phyloP scores from a whole-genome alignment of 2,329 filamentous ascomycete species.

The Phialophora macrospora region DNA sequence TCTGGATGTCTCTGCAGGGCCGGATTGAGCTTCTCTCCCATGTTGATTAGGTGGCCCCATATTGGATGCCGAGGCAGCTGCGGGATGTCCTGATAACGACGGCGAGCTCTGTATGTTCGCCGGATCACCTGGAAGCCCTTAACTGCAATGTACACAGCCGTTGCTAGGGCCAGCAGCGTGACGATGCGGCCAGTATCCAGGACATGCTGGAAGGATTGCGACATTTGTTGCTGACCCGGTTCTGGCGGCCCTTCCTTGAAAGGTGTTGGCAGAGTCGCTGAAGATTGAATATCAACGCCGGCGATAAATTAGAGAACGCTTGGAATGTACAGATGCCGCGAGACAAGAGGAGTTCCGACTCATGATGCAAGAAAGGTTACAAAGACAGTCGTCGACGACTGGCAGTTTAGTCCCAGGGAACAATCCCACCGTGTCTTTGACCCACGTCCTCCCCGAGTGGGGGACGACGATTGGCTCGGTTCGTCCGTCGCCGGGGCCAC shows the following conservation, averaged over 20 bases:
- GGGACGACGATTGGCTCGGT: too few species aligned
- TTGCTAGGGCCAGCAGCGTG: neutral
- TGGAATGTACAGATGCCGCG: neutral
- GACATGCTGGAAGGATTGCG: neutral
- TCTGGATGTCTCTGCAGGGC: constrained; percentile 31
- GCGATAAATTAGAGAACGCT: neutral
- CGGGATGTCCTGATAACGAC: constrained; percentile 28
- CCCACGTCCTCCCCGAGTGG: too few species aligned
- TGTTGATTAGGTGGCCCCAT: constrained; percentile 33
- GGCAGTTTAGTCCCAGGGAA: too few species aligned
- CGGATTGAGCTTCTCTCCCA: constrained; percentile 31
- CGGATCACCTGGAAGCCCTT: constrained; percentile 6
- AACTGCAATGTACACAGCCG: constrained; percentile 2
- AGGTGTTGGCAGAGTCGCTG: neutral
- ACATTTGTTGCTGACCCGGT: neutral
- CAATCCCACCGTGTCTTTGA: too few species aligned
- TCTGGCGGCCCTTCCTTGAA: neutral
- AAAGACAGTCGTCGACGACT: too few species aligned
- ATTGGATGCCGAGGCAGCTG: constrained; percentile 31
- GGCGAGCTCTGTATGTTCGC: constrained; percentile 6
- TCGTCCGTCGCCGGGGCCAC: too few species aligned
- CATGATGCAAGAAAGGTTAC: neutral
- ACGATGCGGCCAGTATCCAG: neutral
- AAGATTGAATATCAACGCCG: neutral
- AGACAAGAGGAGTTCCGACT: neutral